Percentiles rank a stretch among this genome's conserved stretches.
Conservation (phyloP, 768 basidiomycete species). For the Dioszegia hungarica region DNA sequence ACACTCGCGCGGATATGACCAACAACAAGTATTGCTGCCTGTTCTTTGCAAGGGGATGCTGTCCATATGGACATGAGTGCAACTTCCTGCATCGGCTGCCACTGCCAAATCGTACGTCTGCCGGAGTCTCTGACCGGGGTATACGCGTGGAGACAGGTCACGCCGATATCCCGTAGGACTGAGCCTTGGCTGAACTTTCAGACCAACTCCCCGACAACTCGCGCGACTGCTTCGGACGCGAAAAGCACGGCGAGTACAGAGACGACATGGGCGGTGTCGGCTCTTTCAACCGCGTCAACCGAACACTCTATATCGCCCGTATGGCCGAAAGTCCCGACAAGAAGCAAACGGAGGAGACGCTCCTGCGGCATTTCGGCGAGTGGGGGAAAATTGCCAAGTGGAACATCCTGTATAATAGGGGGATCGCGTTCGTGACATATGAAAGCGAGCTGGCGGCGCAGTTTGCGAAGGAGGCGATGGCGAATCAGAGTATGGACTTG, state of each 20-base stretch:
- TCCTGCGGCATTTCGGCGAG: conserved; percentile 86
- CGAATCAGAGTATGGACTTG: conserved; percentile 92
- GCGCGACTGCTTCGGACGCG: conserved; percentile 93
- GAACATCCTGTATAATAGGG: conserved; percentile 85
- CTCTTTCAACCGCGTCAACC: conserved; percentile 86
- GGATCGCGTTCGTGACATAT: conserved; percentile 96
- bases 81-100: conserved; percentile 90
- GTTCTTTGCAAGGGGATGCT: conserved; percentile 93
- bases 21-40: conserved; percentile 90
- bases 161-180: background rate
- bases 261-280: conserved; percentile 99
- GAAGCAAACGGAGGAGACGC: conserved; percentile 83
- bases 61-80: conserved; percentile 91
- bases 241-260: conserved; percentile 94
- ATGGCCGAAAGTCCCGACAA: conserved; percentile 68
- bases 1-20: conserved; percentile 90
- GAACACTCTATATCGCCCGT: conserved; percentile 89
- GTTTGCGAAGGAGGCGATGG: conserved; percentile 98
- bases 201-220: conserved; percentile 74
- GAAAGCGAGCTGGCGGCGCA: conserved; percentile 76
- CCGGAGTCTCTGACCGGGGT: no score
- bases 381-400: conserved; percentile 92
- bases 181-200: conserved; percentile 12
- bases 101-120: conserved; percentile 54
- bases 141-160: no score